Evolutionary conservation across 179 eudicot genomes (phyloP).

Genomic region (Carnegiea gigantea): DNA sequence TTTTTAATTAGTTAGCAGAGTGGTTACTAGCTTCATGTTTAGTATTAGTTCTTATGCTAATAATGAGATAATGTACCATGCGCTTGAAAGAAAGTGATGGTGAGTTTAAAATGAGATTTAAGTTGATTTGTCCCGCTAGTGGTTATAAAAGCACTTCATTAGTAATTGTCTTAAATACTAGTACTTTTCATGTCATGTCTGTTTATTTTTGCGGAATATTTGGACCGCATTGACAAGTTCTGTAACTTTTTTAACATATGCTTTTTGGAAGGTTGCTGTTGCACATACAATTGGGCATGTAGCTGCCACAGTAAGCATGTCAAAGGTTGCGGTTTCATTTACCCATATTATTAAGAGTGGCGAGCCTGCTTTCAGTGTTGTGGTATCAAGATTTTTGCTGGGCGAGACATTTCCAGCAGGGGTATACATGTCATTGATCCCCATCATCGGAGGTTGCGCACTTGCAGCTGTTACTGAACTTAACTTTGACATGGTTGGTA

Average conservation of each 20-base stretch:
- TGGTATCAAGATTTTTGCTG: conserved; percentile 75
- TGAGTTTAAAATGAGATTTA: not conserved
- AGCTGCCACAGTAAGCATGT: conserved; percentile 94
- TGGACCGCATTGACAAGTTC: conserved; percentile 14
- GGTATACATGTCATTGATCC: conserved; percentile 80
- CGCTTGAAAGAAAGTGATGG: not conserved
- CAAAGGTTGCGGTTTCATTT: conserved; percentile 92
- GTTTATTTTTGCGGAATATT: conserved; percentile 9
- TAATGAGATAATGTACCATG: not conserved
- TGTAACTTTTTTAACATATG: conserved; percentile 16
- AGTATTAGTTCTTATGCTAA: not conserved
- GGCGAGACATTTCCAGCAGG: conserved; percentile 75
- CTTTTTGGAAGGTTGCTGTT: conserved; percentile 59
- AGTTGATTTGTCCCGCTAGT: conserved; percentile 4
- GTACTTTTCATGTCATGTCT: not conserved
- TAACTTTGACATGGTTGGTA: conserved; percentile 83
- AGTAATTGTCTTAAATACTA: conserved; percentile 2
- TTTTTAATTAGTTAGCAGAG: not conserved
- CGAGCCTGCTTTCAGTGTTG: conserved; percentile 90
- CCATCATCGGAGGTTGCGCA: conserved; percentile 86
- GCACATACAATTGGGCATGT: conserved; percentile 90
- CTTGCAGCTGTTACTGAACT: conserved; percentile 89
- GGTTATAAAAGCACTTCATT: conserved; percentile 1
- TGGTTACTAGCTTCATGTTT: not conserved
- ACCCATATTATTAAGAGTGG: conserved; percentile 89